Percentiles rank a stretch among this genome's conserved stretches.
Evolutionary conservation across 208 protist genomes (phyloP).

Genomic region (Trypanosoma scelopori): DNA sequence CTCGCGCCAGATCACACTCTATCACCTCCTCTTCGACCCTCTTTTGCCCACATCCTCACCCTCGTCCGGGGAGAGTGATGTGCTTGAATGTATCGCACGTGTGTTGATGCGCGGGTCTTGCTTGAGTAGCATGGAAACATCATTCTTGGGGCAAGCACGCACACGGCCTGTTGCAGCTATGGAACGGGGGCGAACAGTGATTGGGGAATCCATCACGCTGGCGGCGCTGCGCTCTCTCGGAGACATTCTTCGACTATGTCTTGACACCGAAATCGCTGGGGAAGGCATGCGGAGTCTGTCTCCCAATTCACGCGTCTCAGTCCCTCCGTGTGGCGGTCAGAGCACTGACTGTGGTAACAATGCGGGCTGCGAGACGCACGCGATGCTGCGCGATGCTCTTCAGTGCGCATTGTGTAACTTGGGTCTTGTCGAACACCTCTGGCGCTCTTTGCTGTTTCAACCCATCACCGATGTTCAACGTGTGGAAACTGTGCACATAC

Average conservation of each 20-base stretch:
- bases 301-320: not conserved
- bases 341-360: no score
- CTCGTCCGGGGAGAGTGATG: conserved; percentile 7
- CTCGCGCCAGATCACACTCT: conserved; percentile 7
- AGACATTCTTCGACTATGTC: conserved; percentile 16
- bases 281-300: not conserved
- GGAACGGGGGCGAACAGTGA: not conserved
- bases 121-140: not conserved
- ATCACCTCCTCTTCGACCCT: conserved; percentile 19
- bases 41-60: not conserved
- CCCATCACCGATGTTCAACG: conserved; percentile 6
- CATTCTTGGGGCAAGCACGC: not conserved
- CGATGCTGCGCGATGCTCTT: conserved; percentile 4
- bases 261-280: not conserved
- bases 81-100: conserved; percentile 16
- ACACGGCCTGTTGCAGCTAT: not conserved
- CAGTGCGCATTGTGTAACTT: not conserved
- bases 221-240: conserved; percentile 5
- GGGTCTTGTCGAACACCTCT: conserved; percentile 19
- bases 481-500: conserved; percentile 4
- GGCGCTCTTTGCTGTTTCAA: conserved; percentile 17
- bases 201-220: conserved; percentile 2
- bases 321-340: no score
- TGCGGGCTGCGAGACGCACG: not conserved
- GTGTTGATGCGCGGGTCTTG: conserved; percentile 1